These are phyloP conservation scores for Hymenoscyphus infarciens DNA, from an alignment of 2,329 filamentous ascomycete genomes.

Conservation along the genomic window DNA sequence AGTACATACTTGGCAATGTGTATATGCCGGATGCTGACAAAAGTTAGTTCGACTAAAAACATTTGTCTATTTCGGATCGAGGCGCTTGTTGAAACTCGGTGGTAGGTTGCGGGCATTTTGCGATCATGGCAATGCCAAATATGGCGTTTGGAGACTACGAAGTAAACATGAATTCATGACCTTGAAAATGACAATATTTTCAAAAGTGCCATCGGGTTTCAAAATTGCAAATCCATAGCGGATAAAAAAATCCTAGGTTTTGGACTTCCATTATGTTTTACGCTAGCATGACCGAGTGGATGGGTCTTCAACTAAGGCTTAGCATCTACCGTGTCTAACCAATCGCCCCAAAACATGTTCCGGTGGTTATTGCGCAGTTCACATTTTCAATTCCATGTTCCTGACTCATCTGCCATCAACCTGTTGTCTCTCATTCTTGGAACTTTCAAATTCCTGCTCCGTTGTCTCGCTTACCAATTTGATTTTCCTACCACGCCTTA, in stretches of 20 bases:
- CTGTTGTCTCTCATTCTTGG: too few species aligned
- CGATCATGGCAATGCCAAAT: not conserved
- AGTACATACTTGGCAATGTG: constrained; percentile 25
- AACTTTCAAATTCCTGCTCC: too few species aligned
- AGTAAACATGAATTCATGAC: constrained; percentile 3
- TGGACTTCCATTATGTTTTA: not conserved
- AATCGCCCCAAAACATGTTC: not conserved
- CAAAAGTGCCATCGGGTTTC: not conserved
- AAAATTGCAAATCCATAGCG: not conserved
- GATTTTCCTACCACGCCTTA: too few species aligned
- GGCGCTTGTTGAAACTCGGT: constrained; percentile 5
- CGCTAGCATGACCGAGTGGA: not conserved
- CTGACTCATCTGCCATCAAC: too few species aligned
- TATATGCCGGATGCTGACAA: not conserved
- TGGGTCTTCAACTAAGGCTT: not conserved
- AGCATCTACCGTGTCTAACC: not conserved
- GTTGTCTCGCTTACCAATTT: too few species aligned
- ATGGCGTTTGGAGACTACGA: constrained; percentile 5
- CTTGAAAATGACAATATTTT: not conserved
- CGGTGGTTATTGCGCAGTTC: too few species aligned
- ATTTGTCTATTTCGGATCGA: not conserved
- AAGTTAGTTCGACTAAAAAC: not conserved
- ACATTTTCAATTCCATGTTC: too few species aligned
- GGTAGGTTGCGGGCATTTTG: constrained; percentile 1
- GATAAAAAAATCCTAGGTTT: too few species aligned